Base-by-base conservation (phyloP, 139 green algal genomes). In the Nannochloris sp. region DNA sequence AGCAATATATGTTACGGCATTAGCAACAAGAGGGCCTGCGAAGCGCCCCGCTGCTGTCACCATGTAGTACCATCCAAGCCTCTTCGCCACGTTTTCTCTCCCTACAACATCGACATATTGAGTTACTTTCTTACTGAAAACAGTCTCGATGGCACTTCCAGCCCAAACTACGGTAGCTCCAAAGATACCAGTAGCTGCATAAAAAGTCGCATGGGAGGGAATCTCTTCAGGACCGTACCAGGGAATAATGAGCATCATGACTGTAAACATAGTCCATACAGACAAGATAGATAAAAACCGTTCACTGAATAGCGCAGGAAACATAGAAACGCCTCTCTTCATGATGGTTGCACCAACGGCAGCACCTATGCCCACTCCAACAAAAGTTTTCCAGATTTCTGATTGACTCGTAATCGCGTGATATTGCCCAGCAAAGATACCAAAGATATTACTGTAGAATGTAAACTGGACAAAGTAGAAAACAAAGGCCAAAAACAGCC, bases 51-150 rank as follows among this genome's bases (percentile, higher is more conserved):
- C 47, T 4, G 37, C 36, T 3, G 29, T 35, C 14, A 42, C 44
- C 58, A 68, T 68, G 58, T 53, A 74, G 56, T 39, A 70, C 36
- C 37, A 29, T 3, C 60, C 48, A 25, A 75, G 30, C 8, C 35
- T 55, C 32, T 65, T 65, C 27, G 32, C 68, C 4, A 75, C 34
- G 35, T 65, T 65, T 19, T 53, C 54, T 19, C 9, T 32, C 2
- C 60, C 60, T 36, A 70, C 60, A 23, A 75, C 60, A 31, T 64
- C 60, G n/a, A 27, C 23, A 37, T 64, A 77, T 29, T 77, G 70
- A 2, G 70, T 68, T 25, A 77, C 37, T 47, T 77, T 77, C 56
- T 77, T 77, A 45, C 29, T 56, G 30, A 68, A 67, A 19, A 68
- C 30, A 19, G 70, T 70, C 36, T 77, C 70, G 9, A 77, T 45